Conservation (phyloP, 2,329 filamentous ascomycete species). For the Monosporascus sp. region DNA sequence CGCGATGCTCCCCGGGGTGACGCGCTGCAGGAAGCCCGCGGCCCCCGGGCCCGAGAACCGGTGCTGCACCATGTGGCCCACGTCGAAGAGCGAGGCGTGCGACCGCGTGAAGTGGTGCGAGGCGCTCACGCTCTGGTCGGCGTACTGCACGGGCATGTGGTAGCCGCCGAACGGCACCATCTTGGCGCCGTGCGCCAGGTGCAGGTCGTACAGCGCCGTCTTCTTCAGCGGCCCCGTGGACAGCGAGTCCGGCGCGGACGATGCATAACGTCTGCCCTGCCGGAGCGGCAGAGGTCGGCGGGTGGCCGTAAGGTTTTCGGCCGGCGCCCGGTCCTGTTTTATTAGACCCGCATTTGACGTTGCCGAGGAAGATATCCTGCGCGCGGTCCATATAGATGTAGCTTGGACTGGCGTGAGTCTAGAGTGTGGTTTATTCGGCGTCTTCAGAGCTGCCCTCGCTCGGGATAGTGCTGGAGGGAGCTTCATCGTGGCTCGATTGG, state of each 20-base stretch:
- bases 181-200: constrained; percentile 74
- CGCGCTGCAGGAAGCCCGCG: constrained; percentile 71
- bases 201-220: constrained; percentile 75
- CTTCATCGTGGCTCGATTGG: background rate
- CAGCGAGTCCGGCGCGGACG: constrained; percentile 2
- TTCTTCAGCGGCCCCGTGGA: constrained; percentile 37
- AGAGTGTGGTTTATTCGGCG: background rate
- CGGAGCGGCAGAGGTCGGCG: constrained; percentile 1
- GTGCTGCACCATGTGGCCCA: constrained; percentile 95
- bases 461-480: background rate
- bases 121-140: constrained; percentile 67
- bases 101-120: constrained; percentile 87
- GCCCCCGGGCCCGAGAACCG: constrained; percentile 76
- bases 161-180: constrained; percentile 97
- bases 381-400: background rate
- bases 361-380: background rate
- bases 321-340: background rate
- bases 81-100: constrained; percentile 89
- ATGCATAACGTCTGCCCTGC: constrained; percentile 16
- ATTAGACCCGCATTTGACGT: background rate
- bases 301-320: background rate
- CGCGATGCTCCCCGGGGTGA: constrained; percentile 73
- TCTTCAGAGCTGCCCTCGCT: background rate
- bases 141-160: constrained; percentile 89
- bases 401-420: background rate